phyloP scores from a whole-genome alignment of 2,329 filamentous ascomycete species.

The Fusarium stilboides region DNA sequence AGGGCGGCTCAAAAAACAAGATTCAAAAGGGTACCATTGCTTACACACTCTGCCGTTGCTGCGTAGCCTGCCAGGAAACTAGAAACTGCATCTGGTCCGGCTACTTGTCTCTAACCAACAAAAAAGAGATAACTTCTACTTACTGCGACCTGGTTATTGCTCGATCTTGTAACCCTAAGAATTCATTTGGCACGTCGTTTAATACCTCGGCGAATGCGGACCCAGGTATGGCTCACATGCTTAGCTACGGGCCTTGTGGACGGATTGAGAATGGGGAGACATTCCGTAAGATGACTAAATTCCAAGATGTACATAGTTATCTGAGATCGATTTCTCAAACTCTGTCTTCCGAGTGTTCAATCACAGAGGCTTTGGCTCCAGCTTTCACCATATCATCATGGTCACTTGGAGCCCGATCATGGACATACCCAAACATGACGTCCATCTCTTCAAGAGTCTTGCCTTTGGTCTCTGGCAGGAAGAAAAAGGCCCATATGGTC shows the following conservation, averaged over 20 bases:
- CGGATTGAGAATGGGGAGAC: conserved; percentile 1
- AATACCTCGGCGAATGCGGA: neutral
- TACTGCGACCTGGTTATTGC: neutral
- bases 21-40: neutral
- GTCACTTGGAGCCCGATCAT: conserved; percentile 37
- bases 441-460: conserved; percentile 69
- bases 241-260: conserved; percentile 3
- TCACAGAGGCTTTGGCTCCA: conserved; percentile 30
- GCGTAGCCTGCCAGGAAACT: conserved; percentile 5
- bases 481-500: conserved; percentile 65
- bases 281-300: neutral
- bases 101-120: neutral
- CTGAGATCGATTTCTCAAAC: conserved; percentile 9
- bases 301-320: neutral
- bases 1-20: conserved; percentile 1
- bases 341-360: conserved; percentile 44
- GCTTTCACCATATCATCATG: conserved; percentile 36
- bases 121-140: too few species aligned
- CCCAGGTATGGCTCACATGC: neutral
- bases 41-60: neutral
- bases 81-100: conserved; percentile 14
- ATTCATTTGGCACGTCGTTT: conserved; percentile 6
- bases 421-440: conserved; percentile 51
- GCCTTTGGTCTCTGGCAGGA: conserved; percentile 70
- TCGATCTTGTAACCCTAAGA: neutral